Conservation (phyloP, 176 grass and related monocot genomes). For the Eremochloa ophiuroides region DNA sequence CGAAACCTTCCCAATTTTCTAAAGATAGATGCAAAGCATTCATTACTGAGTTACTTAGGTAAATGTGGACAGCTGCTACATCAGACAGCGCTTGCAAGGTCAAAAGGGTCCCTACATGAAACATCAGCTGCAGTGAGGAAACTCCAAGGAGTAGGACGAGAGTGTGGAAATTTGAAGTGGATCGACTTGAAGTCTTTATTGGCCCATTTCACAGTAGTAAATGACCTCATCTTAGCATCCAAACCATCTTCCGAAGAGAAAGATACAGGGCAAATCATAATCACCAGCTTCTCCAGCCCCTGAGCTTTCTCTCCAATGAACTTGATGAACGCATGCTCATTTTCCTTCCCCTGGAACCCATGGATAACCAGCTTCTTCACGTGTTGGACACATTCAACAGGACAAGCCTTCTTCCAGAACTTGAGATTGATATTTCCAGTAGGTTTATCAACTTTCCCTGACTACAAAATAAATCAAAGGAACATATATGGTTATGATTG, state of each 20-base stretch:
- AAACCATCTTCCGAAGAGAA: not conserved
- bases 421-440: not conserved
- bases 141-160: not conserved
- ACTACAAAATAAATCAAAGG: not conserved
- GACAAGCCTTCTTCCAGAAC: not conserved
- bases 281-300: not conserved
- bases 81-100: not conserved
- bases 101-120: conserved; percentile 11
- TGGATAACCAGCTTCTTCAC: not conserved
- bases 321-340: not conserved
- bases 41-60: not conserved
- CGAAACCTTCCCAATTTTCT: not conserved
- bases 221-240: not conserved
- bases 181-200: not conserved
- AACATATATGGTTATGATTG: not conserved
- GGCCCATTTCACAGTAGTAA: not conserved
- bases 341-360: not conserved
- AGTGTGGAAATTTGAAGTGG: not conserved
- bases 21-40: not conserved
- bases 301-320: not conserved
- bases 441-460: not conserved
- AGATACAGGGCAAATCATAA: not conserved
- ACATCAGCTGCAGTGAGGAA: not conserved
- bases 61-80: not conserved
- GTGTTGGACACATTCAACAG: not conserved